Evolutionary conservation across 345 rosid genomes (phyloP), one percentile per base, ranked within the genome.

Genomic region (Populus ilicifolia): DNA sequence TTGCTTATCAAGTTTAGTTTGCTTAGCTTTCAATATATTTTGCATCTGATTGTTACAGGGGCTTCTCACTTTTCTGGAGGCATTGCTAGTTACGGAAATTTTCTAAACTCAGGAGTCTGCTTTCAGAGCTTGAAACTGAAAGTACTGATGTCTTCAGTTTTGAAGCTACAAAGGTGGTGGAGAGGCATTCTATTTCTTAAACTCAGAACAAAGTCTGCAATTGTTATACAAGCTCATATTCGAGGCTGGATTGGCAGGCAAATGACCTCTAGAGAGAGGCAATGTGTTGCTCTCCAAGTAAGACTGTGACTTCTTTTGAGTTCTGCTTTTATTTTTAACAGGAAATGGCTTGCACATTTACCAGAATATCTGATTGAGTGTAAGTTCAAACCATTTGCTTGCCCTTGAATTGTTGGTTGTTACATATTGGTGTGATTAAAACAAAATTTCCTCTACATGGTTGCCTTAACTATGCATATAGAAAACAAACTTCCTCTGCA

Each of bases 91-190:
- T 36, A 56, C 54, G n/a, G 25, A 73, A 69, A 79, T 66, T 81
- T 59, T 59, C 69, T 72, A 41, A 68, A 67, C 78, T 74, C 81
- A 66, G 65, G 63, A 64, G 80, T 74, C 29, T 74, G 75, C 75
- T 65, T 71, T 61, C 78, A 69, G 75, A 82, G 83, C 84, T 73
- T 48, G 68, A 86, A 81, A 78, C 54, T 78, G 75, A 65, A 65
- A 70, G 17, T 73, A 41, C 21, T 81, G 36, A 50, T 84, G 70
- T 77, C 63, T 73, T 85, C 90, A n/a, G 84, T 89, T 79, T 66
- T 89, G 72, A 92, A 86, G 87, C 81, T 92, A 80, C 98, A 95
- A 80, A 86, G 94, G 82, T 92, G 96, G 96, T 95, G 98, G 99
- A 95, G 88, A 82, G 75, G 64, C 74, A 75, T 86, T 72, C 61